Evolutionary conservation across 768 basidiomycete species (phyloP).

Genomic region (Auriscalpium microsporum): DNA sequence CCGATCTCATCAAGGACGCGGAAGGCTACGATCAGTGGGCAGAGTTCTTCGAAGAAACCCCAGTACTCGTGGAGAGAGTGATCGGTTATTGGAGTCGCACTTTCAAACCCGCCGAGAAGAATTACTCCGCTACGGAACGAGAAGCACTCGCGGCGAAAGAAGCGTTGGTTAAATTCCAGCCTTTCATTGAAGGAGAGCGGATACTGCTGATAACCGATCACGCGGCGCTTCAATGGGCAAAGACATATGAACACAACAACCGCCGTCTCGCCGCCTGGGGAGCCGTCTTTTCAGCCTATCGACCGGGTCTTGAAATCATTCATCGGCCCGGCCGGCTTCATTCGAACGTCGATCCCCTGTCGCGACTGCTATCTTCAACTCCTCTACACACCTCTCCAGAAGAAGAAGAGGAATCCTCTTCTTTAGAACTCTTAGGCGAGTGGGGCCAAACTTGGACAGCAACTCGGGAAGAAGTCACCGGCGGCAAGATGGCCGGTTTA

Average conservation of each 20-base stretch:
- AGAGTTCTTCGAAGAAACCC: constrained; percentile 14
- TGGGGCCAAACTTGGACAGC: background rate
- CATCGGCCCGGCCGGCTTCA: constrained; percentile 26
- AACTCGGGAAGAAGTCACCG: no score
- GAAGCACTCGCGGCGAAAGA: constrained; percentile 33
- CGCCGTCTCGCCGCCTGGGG: constrained; percentile 23
- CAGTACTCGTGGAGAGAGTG: constrained; percentile 14
- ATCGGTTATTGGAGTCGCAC: constrained; percentile 16
- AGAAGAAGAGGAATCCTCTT: background rate
- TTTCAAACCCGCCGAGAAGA: constrained; percentile 11
- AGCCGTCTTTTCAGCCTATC: constrained; percentile 24
- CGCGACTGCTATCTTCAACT: constrained; percentile 5
- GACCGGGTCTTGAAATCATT: constrained; percentile 22
- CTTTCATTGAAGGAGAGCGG: constrained; percentile 28
- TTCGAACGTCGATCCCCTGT: constrained; percentile 24
- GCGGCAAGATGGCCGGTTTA: no score
- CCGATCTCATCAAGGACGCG: background rate
- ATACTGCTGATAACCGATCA: constrained; percentile 21
- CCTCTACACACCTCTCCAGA: background rate
- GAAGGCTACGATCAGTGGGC: background rate
- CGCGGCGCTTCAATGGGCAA: constrained; percentile 18
- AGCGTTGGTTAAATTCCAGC: constrained; percentile 29
- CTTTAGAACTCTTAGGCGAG: background rate
- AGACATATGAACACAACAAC: constrained; percentile 19
- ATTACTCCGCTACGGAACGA: constrained; percentile 31